Conservation (phyloP, 2,329 filamentous ascomycete species). For the Monosporascus sp. region DNA sequence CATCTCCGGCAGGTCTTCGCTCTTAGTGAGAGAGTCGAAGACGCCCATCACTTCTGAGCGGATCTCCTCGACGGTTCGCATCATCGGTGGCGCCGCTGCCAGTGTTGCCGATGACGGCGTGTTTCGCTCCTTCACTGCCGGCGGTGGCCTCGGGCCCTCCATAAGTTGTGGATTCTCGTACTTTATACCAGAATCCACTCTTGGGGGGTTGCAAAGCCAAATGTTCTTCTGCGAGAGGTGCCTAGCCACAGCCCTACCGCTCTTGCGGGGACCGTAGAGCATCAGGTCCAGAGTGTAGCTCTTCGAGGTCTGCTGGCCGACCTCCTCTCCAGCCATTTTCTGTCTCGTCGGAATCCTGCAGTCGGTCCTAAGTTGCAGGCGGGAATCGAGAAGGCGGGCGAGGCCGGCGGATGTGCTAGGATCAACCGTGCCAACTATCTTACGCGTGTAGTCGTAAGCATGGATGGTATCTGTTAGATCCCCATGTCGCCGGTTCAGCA, state of each 20-base stretch:
- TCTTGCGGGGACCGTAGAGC: slow-evolving; percentile 70
- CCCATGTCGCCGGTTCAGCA: slow-evolving; percentile 55
- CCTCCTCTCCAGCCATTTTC: slow-evolving; percentile 57
- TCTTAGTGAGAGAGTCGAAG: slow-evolving; percentile 77
- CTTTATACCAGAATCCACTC: slow-evolving; percentile 62
- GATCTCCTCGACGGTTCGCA: slow-evolving; percentile 77
- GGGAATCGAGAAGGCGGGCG: slow-evolving; percentile 65
- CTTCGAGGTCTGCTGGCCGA: slow-evolving; percentile 57
- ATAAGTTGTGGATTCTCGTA: slow-evolving; percentile 72
- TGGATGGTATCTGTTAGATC: slow-evolving; percentile 58
- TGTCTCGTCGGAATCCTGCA: slow-evolving; percentile 65
- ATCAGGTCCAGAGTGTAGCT: slow-evolving; percentile 64
- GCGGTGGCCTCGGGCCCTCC: slow-evolving; percentile 38
- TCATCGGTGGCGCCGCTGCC: slow-evolving; percentile 21
- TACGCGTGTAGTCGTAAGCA: slow-evolving; percentile 65
- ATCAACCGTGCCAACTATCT: slow-evolving; percentile 74
- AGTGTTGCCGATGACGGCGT: slow-evolving; percentile 11
- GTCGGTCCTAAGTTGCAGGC: slow-evolving; percentile 62
- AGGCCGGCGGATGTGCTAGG: slow-evolving; percentile 60
- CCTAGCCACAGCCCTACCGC: slow-evolving; percentile 59
- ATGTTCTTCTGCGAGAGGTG: slow-evolving; percentile 62
- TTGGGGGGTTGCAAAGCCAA: slow-evolving; percentile 60
- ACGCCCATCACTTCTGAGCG: slow-evolving; percentile 78
- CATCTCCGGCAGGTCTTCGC: slow-evolving; percentile 69
- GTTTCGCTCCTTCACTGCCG: slow-evolving; percentile 28